A percentile compares a stretch with the other conserved stretches of the same genome.
These are phyloP conservation scores for Rhizophora apiculata DNA, from an alignment of 345 rosid species.

Conservation along the genomic window DNA sequence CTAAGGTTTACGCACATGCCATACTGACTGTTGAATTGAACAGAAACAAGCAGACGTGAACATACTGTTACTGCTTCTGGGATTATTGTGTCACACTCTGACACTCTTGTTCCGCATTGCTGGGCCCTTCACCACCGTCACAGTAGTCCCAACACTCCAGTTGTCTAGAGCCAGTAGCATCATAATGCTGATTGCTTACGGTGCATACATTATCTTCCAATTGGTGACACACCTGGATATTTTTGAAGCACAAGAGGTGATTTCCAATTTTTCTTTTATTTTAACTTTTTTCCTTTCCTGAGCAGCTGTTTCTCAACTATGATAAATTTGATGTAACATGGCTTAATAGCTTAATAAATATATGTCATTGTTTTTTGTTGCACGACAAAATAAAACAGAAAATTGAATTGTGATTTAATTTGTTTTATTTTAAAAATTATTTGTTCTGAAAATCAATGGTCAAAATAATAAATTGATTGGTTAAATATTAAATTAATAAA, in stretches of 20 bases:
- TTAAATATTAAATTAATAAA: too few species aligned
- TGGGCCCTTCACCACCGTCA: conserved; percentile 26
- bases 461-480: too few species aligned
- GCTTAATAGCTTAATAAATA: neutral
- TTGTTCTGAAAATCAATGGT: too few species aligned
- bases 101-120: conserved; percentile 57
- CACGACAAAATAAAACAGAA: neutral
- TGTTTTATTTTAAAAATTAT: too few species aligned
- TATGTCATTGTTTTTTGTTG: neutral
- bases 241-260: conserved; percentile 58
- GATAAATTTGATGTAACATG: neutral
- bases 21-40: conserved; percentile 1
- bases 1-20: neutral
- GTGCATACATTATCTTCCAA: conserved; percentile 71
- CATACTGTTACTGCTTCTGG: conserved; percentile 62
- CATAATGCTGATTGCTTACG: conserved; percentile 73
- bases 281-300: neutral
- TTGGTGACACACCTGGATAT: conserved; percentile 64
- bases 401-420: too few species aligned
- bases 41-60: conserved; percentile 94
- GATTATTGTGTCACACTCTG: conserved; percentile 62
- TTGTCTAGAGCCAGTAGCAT: conserved; percentile 81
- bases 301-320: neutral
- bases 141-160: conserved; percentile 43
- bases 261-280: neutral